These are phyloP conservation scores for Secale cereale DNA, from an alignment of 176 grass and related monocot species.

Conservation along the genomic window DNA sequence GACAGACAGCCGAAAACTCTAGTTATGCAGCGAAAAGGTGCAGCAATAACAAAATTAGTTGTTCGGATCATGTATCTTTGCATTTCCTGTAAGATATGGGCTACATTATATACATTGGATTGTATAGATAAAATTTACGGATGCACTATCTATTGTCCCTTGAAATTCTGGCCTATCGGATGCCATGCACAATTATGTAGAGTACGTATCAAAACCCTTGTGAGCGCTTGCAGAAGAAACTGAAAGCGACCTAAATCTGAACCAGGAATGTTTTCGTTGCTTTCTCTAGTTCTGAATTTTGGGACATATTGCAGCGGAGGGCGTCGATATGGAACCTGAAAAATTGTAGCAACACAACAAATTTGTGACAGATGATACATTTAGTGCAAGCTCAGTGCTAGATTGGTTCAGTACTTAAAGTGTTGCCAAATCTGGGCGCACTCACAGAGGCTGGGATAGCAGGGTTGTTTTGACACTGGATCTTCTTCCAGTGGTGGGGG, in stretches of 20 bases:
- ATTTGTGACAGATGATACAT: neutral
- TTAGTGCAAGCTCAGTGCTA: neutral
- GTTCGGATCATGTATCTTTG: neutral
- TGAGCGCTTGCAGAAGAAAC: neutral
- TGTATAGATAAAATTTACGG: neutral
- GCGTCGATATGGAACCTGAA: slow-evolving; percentile 81
- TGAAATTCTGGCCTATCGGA: neutral
- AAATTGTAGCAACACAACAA: neutral
- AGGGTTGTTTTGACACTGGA: slow-evolving; percentile 73
- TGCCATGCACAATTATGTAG: neutral
- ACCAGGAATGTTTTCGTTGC: neutral
- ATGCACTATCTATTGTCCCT: slow-evolving; percentile 7
- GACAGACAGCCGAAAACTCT: neutral
- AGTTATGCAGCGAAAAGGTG: neutral
- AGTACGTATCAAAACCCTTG: neutral
- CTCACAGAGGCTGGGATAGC: slow-evolving; percentile 74
- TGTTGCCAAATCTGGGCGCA: neutral
- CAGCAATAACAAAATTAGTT: neutral
- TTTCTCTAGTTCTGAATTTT: slow-evolving; percentile 50
- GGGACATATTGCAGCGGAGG: slow-evolving; percentile 58
- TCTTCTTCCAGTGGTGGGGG: slow-evolving; percentile 87
- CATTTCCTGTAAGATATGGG: neutral
- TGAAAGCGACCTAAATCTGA: neutral
- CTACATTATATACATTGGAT: neutral
- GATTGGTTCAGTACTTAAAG: neutral